phyloP scores from a whole-genome alignment of 495 filamentous ascomycete genomes.

The Aspergillus coremiiformis region DNA sequence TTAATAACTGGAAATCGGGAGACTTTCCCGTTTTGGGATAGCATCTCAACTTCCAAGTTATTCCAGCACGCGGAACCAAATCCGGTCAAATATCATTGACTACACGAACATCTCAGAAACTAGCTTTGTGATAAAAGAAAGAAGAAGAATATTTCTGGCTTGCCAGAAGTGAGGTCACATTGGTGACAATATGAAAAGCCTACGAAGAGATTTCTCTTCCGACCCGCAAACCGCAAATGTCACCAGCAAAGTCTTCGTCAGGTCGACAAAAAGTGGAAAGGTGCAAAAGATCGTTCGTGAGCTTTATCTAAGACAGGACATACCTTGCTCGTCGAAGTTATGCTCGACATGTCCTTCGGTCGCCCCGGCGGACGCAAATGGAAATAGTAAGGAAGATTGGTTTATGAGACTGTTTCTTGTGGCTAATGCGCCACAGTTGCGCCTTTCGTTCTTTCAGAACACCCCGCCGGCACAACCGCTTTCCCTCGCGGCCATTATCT shows the following conservation, averaged over 20 bases:
- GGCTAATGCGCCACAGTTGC: conserved; percentile 47
- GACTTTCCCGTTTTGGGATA: conserved; percentile 19
- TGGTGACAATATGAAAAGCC: conserved; percentile 66
- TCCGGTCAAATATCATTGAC: conserved; percentile 13
- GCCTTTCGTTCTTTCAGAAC: conserved; percentile 81
- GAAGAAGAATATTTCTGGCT: no score
- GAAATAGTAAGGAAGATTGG: conserved; percentile 49
- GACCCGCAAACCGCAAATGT: conserved; percentile 70
- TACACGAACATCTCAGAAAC: conserved; percentile 8
- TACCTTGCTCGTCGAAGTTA: conserved; percentile 90
- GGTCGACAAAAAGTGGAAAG: conserved; percentile 89
- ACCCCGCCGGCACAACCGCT: conserved; percentile 69
- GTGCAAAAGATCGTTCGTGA: conserved; percentile 98
- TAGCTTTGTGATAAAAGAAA: conserved; percentile 12
- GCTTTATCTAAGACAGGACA: conserved; percentile 90
- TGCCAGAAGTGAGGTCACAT: conserved; percentile 11
- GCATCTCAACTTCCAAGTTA: no score
- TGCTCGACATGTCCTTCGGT: conserved; percentile 64
- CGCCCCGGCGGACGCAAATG: conserved; percentile 70
- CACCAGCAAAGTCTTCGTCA: conserved; percentile 85
- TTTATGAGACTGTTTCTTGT: background rate
- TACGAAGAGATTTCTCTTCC: conserved; percentile 64
- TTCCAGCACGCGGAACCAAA: conserved; percentile 11
- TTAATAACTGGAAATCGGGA: no score
- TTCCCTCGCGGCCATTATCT: conserved; percentile 90